Evolutionary conservation across 352 stramenopile genomes (phyloP).

Genomic region (Blastocystis sp.): DNA sequence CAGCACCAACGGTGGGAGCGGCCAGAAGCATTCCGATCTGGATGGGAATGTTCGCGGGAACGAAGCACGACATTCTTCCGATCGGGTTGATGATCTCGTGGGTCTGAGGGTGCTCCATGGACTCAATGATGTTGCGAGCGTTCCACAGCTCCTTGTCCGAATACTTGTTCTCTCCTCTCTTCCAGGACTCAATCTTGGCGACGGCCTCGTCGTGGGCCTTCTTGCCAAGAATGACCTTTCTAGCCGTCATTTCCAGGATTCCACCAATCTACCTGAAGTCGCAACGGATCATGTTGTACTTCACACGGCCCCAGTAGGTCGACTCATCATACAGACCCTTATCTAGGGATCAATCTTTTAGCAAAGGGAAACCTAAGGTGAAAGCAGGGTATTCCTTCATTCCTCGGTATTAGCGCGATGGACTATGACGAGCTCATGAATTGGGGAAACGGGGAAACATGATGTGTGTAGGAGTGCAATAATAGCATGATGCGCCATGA

Average conservation of each 20-base stretch:
- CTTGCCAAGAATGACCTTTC: slow-evolving; percentile 11
- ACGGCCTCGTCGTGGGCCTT: slow-evolving; percentile 30
- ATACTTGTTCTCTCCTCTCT: slow-evolving; percentile 4
- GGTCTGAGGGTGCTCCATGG: slow-evolving; percentile 71
- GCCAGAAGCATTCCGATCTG: slow-evolving; percentile 58
- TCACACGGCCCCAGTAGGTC: slow-evolving; percentile 56
- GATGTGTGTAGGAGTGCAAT: too few species aligned
- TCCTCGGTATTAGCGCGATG: neutral
- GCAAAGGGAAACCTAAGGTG: neutral
- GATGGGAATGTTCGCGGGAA: slow-evolving; percentile 77
- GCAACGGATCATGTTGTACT: slow-evolving; percentile 57
- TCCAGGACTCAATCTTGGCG: slow-evolving; percentile 40
- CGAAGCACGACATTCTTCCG: slow-evolving; percentile 74
- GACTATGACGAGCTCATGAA: neutral
- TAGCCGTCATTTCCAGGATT: neutral
- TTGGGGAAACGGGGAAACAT: slow-evolving; percentile 6
- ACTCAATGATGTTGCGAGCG: slow-evolving; percentile 25
- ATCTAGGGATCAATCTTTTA: neutral
- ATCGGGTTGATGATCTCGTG: slow-evolving; percentile 75
- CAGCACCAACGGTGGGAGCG: neutral
- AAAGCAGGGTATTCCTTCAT: slow-evolving; percentile 47
- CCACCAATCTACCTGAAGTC: neutral
- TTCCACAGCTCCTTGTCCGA: slow-evolving; percentile 44
- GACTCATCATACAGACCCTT: slow-evolving; percentile 51
- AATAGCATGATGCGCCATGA: too few species aligned